These are phyloP conservation scores for Saposhnikovia divaricata DNA, from an alignment of 129 eudicot genomes.

Conservation along the genomic window DNA sequence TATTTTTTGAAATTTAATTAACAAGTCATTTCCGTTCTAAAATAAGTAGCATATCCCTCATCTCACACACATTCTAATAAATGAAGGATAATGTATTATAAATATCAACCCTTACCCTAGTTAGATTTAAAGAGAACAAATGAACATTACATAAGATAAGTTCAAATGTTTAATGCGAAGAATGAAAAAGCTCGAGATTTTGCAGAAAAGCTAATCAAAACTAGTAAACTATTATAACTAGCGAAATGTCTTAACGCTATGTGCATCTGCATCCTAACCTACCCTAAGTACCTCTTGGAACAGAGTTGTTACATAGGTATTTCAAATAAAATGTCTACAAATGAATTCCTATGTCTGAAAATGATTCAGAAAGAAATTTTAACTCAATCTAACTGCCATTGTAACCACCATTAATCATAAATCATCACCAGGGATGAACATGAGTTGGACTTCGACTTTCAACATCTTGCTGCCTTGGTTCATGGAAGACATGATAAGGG, in stretches of 20 bases:
- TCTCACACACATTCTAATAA: not conserved
- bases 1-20: too few species aligned
- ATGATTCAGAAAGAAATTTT: not conserved
- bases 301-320: not conserved
- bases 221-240: not conserved
- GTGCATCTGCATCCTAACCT: constrained; percentile 3
- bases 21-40: not conserved
- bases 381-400: not conserved
- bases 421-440: not conserved
- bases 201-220: not conserved
- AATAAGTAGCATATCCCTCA: not conserved
- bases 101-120: not conserved
- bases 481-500: constrained; percentile 13
- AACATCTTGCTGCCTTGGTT: constrained; percentile 5
- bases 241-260: not conserved
- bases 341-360: not conserved
- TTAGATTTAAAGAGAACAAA: not conserved
- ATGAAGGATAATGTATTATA: not conserved
- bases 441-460: constrained; percentile 1
- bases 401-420: not conserved
- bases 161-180: not conserved
- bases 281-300: not conserved
- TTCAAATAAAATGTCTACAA: not conserved
- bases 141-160: not conserved
- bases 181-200: not conserved